A percentile compares a stretch with the other conserved stretches of the same genome.
phyloP scores from a whole-genome alignment of 2,329 filamentous ascomycete genomes.

The Calonectria leucothoes region DNA sequence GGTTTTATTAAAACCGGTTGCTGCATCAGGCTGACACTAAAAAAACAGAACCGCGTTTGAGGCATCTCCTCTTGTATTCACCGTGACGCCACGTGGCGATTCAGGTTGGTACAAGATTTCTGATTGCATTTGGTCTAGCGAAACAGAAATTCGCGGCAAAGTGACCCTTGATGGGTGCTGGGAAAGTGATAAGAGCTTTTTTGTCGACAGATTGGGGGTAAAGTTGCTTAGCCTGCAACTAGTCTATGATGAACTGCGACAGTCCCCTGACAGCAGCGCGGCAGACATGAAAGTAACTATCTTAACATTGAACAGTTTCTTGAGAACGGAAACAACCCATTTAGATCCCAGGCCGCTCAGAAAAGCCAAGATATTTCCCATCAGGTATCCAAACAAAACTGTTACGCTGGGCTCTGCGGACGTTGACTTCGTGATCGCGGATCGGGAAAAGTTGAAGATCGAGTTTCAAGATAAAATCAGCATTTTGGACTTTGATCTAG shows the following conservation, averaged over 20 bases:
- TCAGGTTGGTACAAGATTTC: constrained; percentile 24
- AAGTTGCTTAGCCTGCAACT: constrained; percentile 28
- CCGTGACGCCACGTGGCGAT: not conserved
- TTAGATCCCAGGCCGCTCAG: constrained; percentile 24
- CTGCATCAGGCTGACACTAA: constrained; percentile 4
- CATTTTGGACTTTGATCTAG: constrained; percentile 31
- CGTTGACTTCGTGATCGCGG: constrained; percentile 29
- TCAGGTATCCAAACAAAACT: constrained; percentile 12
- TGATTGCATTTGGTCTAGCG: constrained; percentile 32
- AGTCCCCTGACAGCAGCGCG: not conserved
- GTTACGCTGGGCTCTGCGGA: not conserved
- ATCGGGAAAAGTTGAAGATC: constrained; percentile 16
- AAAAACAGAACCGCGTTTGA: constrained; percentile 24
- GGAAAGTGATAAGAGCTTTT: constrained; percentile 10
- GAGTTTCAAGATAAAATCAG: constrained; percentile 14
- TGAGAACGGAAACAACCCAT: not conserved
- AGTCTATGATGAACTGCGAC: constrained; percentile 31
- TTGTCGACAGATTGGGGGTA: constrained; percentile 24
- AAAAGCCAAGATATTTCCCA: constrained; percentile 26
- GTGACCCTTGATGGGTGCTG: constrained; percentile 19
- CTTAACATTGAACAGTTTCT: constrained; percentile 23
- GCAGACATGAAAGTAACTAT: constrained; percentile 20
- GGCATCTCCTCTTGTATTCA: constrained; percentile 7
- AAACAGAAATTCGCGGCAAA: constrained; percentile 23
- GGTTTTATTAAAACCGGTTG: not conserved